Base-by-base conservation (phyloP, 2,329 filamentous ascomycete species). In the Cladosporium sp. region DNA sequence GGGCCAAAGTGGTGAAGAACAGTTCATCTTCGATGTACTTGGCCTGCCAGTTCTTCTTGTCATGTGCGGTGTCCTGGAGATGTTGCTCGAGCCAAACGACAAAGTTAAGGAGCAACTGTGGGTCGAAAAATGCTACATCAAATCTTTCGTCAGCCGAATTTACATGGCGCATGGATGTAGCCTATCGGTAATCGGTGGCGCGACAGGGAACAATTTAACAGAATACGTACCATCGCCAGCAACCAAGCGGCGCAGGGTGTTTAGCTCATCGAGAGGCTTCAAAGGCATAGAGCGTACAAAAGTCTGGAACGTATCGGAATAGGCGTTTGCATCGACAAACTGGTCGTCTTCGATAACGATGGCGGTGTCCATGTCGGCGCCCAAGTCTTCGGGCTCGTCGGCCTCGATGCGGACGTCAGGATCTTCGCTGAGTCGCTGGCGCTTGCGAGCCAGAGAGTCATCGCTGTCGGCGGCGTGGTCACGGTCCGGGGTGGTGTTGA, bases 391-490 rank as follows among this genome's bases (percentile, higher is more conserved):
- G 35, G 61, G 66, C 39, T 64, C 59, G 35, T 67, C 56, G 42
- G 58, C 57, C 54, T 61, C 57, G 51, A 65, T 57, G 32, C 57
- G 39, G 16, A 62, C 54, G 16, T 56, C 54, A 9, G 38, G 32
- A 20, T 65, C 71, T 58, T 68, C 67, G 58, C 69, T 73, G 45
- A 68, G 53, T 50, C 67, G 62, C 52, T 70, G 72, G 59, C 72
- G 69, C 65, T 75, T 76, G 60, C 72, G 70, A 27, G 70, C 68
- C 50, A 69, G 65, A 30, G 69, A 69, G 45, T 67, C 62, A 59
- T 73, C 67, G 49, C 68, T 68, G 64, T 75, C 71, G 59, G 69
- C 70, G 53, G 67, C 66, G 51, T 67, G 65, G 55, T 74, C 68
- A 61, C 72, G 71, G 55, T 66, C 66, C 16, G 64, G 62, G 11